phyloP scores from a whole-genome alignment of 345 rosid species.

The Syzygium jambos region DNA sequence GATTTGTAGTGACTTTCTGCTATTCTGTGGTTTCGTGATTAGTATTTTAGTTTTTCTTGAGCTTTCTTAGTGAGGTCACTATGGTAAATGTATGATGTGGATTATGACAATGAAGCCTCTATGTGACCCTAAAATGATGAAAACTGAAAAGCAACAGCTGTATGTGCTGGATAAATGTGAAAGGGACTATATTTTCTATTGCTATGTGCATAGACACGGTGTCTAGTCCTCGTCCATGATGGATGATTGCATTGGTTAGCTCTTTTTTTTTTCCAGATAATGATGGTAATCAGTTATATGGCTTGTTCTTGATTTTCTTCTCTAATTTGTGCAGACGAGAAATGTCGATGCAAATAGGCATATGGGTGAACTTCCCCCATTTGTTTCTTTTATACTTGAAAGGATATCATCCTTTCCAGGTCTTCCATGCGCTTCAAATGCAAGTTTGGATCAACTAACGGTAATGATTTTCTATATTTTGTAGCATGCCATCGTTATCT shows the following conservation, averaged over 20 bases:
- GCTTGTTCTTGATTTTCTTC: background rate
- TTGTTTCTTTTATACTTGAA: constrained; percentile 50
- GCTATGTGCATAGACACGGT: background rate
- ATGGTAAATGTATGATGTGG: background rate
- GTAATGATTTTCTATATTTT: constrained; percentile 22
- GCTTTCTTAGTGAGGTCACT: background rate
- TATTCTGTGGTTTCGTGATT: background rate
- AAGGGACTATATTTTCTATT: background rate
- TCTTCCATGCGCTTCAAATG: constrained; percentile 22
- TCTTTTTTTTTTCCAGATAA: background rate
- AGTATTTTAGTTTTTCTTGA: background rate
- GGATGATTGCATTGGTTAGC: background rate
- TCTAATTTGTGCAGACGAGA: constrained; percentile 40
- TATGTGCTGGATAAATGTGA: background rate
- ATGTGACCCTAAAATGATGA: background rate
- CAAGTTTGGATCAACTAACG: constrained; percentile 71
- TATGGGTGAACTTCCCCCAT: constrained; percentile 74
- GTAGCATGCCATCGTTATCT: background rate
- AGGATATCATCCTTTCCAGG: constrained; percentile 43
- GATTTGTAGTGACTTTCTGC: background rate
- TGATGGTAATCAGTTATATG: background rate
- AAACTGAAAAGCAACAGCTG: background rate
- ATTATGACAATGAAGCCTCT: background rate
- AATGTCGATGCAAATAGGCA: constrained; percentile 60
- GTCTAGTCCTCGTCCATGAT: background rate